Evolutionary conservation across 257 asterid genomes (phyloP), one percentile per base, ranked within the genome.

Genomic region (Cordia subcordata): DNA sequence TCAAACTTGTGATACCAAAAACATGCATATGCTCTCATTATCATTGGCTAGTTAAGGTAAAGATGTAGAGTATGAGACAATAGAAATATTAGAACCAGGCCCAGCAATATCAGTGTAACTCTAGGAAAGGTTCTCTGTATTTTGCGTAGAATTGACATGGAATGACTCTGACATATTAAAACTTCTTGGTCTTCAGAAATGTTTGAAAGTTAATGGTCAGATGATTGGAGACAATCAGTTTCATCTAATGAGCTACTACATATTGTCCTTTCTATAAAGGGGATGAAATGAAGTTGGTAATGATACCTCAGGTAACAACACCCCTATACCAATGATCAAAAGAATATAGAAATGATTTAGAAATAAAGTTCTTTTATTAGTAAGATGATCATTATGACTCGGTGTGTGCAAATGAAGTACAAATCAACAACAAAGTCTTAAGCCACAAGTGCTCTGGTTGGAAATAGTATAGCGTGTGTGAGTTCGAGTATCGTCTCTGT

Each of bases 201-300:
- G 66, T 13, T 38, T 23, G 78, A 58, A 68, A 60, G 22, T 27
- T 13, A 53, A 46, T 9, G 22, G 56, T 72, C 81, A 55, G 74
- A 33, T 54, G 81, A 67, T 42, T 53, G 68, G 51, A 49, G 13
- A 47, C 60, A 49, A 58, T 70, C 66, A 11, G 46, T 11, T 38
- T 65, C 69, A 51, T 75, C 77, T 39, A 44, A 42, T 63, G 65
- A 65, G 13, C 44, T 61, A 4, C 50, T 16, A 56, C 47, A 55
- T 35, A 49, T 16, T 22, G 46, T 68, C 81, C 53, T 56, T 40
- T 57, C 50, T 13, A n/a, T n/a, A n/a, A n/a, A n/a, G 47, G 54
- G 60, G 66, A n/a, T 68, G 52, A 65, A 50, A 58, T 53, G 79
- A 65, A 61, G 55, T 65, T 49, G 60, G 62, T 22, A 58, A 67